phyloP scores from a whole-genome alignment of 2,329 filamentous ascomycete genomes.

The Curvularia verruculosa region DNA sequence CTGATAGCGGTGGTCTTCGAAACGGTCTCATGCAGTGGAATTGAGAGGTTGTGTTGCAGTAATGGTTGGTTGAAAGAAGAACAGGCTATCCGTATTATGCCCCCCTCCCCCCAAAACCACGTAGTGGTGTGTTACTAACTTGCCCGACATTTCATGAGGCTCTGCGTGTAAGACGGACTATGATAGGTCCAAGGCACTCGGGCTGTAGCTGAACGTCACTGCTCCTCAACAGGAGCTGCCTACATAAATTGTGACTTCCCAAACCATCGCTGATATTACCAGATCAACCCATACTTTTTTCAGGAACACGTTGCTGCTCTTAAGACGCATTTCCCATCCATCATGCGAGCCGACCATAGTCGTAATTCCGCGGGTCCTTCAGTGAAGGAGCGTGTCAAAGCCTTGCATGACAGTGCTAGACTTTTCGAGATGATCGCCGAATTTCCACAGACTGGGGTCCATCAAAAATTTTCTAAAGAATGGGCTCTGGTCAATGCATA shows the following conservation, averaged over 20 bases:
- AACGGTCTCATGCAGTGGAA: slow-evolving; percentile 9
- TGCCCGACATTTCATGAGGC: slow-evolving; percentile 7
- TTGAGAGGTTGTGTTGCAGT: not conserved
- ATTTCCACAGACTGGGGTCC: not conserved
- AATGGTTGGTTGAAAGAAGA: not conserved
- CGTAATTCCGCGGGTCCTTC: not conserved
- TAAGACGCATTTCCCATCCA: not conserved
- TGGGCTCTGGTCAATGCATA: not conserved
- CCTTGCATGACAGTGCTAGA: not conserved
- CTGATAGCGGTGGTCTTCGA: not conserved
- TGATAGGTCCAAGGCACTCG: not conserved
- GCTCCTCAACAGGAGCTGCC: not conserved
- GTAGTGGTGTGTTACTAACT: not conserved
- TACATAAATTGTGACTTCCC: not conserved
- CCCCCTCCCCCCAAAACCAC: not conserved
- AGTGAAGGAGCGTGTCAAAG: not conserved
- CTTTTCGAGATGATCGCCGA: not conserved
- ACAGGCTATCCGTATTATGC: not conserved
- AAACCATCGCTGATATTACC: not conserved
- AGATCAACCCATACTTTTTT: not conserved
- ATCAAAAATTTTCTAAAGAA: not conserved
- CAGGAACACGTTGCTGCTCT: not conserved
- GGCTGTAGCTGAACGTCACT: not conserved
- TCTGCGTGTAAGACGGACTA: not conserved
- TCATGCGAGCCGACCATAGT: not conserved